Conservation (phyloP, 495 filamentous ascomycete genomes). For the Lindgomyces ingoldianus region DNA sequence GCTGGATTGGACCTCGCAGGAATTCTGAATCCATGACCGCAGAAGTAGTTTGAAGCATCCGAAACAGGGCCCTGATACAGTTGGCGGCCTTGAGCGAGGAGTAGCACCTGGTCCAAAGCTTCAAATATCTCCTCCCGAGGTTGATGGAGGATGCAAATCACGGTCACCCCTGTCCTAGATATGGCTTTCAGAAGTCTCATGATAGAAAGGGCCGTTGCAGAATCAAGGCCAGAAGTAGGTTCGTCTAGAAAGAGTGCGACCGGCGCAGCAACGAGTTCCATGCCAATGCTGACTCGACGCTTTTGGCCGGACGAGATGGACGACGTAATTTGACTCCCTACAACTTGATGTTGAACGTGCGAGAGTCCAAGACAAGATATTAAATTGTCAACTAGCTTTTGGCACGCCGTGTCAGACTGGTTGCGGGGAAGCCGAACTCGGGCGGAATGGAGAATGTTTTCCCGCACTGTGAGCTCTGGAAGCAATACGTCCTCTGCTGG, state of each 20-base stretch:
- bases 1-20: constrained; percentile 49
- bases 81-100: constrained; percentile 50
- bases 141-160: constrained; percentile 81
- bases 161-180: constrained; percentile 68
- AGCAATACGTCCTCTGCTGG: constrained; percentile 56
- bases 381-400: constrained; percentile 53
- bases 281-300: constrained; percentile 81
- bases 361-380: constrained; percentile 44
- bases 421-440: constrained; percentile 81
- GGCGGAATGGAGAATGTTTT: constrained; percentile 59
- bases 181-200: constrained; percentile 81
- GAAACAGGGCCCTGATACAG: constrained; percentile 48
- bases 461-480: constrained; percentile 53
- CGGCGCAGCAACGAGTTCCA: constrained; percentile 86
- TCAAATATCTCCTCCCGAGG: constrained; percentile 54
- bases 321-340: constrained; percentile 50
- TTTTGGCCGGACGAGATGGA: constrained; percentile 58
- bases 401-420: constrained; percentile 59
- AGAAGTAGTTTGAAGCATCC: constrained; percentile 50
- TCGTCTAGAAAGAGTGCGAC: constrained; percentile 55
- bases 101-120: constrained; percentile 51
- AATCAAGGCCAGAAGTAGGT: constrained; percentile 66
- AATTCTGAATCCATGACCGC: constrained; percentile 49
- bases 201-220: constrained; percentile 78
- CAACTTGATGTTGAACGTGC: constrained; percentile 44